Evolutionary conservation across 306 rosid species (phyloP), one percentile per base, ranked within the genome.

Genomic region (Corylus avellana): DNA sequence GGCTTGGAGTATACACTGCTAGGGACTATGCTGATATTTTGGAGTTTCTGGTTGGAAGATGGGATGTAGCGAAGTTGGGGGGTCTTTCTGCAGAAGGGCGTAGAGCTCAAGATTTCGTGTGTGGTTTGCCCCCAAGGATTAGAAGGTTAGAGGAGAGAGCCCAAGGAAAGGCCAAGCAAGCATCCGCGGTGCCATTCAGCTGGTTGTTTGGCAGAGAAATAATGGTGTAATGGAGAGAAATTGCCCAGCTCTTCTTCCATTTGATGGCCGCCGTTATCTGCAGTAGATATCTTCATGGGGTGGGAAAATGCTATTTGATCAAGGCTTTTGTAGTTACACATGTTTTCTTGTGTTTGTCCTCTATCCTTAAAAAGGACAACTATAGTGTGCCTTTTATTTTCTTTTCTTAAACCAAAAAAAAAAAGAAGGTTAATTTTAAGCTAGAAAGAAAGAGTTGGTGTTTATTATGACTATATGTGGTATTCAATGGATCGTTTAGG

Each of bases 21-120:
- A 85, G 32, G 77, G 91, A 88, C 70, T 88, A 88, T 9, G 91
- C 91, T 8, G 91, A 85, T 76, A 88, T 88, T 62, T 76, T 88
- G 85, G 91, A 88, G 84, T 86, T 85, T 73, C 86, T 88, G 27
- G 91, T 88, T 12, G 82, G 86, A 17, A 81, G 89, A 81, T 88
- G 89, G 89, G 81, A 81, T 46, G n/a, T 88, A 71, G 91, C 79
- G 84, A 68, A 81, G 51, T 74, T 88, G 81, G 77, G 81, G 0
- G 89, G 89, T 76, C 89, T 88, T 37, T 80, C 89, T 2, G 81
- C 86, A 4, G 88, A 88, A 67, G 91, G 86, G 8, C 77, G 32
- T 20, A 81, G 68, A 70, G 91, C 91, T 0, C 91, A 85, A 51
- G 91, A 88, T 57, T 85, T 78, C 7, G 80, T 88, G 72, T 88